Base-by-base conservation (phyloP, 768 basidiomycete species). In the Auriculariales sp. region DNA sequence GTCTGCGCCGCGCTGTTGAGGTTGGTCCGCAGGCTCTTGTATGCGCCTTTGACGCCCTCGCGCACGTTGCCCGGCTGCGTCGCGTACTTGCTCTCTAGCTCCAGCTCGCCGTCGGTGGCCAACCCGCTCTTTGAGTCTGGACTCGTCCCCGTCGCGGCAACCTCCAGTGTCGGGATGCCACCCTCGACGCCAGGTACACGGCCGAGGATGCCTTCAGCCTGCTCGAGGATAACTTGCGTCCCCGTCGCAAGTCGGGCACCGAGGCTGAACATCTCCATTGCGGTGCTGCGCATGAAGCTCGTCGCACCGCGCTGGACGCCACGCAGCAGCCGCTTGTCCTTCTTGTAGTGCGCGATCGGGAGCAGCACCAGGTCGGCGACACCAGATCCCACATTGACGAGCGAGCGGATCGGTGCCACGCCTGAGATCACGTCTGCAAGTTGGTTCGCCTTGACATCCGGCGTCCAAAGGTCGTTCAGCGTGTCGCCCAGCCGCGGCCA, bases 371-470 rank as follows among this genome's bases (percentile, higher is more conserved):
- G 78, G 61, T 99, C 94, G 1, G 93, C 95, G 15, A 98, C 83
- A 12, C 95, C 95, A 15, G 91, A 90, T 11, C 95, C 95, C 48
- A 98, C 92, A 55, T 98, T 97, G 57, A 99, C 94, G 53, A 97
- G 75, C 0, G 93, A 97, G 15, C 93, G 84, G 54, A 99, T 93
- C 1, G 95, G 95, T 10, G 92, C 77, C 2, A 98, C 91, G 4
- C 95, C 95, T 22, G 93, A 93, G 48, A 99, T 87, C 46, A 99
- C 88, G 55, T 98, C 94, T 14, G 89, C 89, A 10, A 99, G 76
- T 61, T 99, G 95, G 7, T 95, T 97, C 11, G 95, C 92, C 63
- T 97, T 98, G 48, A 99, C 95, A 63, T 99, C 95, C 3, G 95
- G 95, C 0, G 95, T 97, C 95, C 95, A 99, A 24, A 98, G 69